These are phyloP conservation scores for Eucalyptus tenuipes DNA, from an alignment of 345 rosid genomes.

Conservation along the genomic window DNA sequence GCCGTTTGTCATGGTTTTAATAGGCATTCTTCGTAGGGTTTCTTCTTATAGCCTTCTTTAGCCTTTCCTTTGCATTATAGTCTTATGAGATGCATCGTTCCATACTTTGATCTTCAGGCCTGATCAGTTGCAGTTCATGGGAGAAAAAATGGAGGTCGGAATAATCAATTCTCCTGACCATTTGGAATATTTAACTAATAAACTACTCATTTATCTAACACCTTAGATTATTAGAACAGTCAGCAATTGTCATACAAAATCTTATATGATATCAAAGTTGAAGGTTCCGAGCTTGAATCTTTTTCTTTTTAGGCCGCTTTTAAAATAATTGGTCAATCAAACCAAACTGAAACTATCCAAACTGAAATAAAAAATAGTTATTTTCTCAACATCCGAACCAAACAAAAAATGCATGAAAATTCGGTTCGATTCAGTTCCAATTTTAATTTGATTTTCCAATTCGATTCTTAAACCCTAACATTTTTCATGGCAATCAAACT, in stretches of 20 bases:
- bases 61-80: neutral
- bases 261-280: too few species aligned
- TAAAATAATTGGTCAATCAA: too few species aligned
- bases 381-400: too few species aligned
- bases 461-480: neutral
- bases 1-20: neutral
- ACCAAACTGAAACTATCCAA: too few species aligned
- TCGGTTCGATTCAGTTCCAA: fast-evolving
- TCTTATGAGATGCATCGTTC: neutral
- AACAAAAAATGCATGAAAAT: too few species aligned
- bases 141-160: neutral
- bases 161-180: neutral
- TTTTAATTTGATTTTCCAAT: too few species aligned
- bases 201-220: too few species aligned
- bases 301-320: too few species aligned
- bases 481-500: neutral
- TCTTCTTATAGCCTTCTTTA: neutral
- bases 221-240: fast-evolving
- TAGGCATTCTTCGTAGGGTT: neutral
- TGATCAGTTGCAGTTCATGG: neutral
- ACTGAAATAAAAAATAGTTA: too few species aligned
- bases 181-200: neutral
- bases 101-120: neutral
- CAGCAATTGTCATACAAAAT: fast-evolving
- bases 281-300: fast-evolving